A percentile compares a stretch with the other conserved stretches of the same genome.
These are phyloP conservation scores for Irpex sp. DNA, from an alignment of 1,284 basidiomycete genomes.

Conservation along the genomic window DNA sequence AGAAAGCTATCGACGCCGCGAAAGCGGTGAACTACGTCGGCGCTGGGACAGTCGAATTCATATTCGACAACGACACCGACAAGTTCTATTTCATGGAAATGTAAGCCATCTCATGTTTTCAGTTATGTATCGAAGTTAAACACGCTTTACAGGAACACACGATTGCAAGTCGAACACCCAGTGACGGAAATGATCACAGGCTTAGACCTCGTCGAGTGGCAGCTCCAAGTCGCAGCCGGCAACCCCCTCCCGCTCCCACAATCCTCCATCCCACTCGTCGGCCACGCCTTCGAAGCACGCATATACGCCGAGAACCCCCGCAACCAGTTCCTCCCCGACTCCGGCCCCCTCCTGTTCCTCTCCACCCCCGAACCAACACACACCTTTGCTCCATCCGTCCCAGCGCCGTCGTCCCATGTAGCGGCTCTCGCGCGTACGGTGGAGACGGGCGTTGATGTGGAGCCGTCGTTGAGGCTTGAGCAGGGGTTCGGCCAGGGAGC, in stretches of 20 bases:
- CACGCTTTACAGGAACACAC: slow-evolving; percentile 68
- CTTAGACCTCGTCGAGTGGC: slow-evolving; percentile 92
- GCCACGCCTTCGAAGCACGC: slow-evolving; percentile 94
- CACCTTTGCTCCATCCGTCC: slow-evolving; percentile 50
- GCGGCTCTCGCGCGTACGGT: slow-evolving; percentile 26
- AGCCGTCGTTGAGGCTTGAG: slow-evolving; percentile 80
- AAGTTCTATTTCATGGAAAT: slow-evolving; percentile 95
- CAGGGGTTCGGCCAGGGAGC: slow-evolving; percentile 86
- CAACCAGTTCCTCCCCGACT: slow-evolving; percentile 90
- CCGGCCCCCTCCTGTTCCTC: slow-evolving; percentile 78
- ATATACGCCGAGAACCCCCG: slow-evolving; percentile 97
- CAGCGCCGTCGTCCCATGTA: slow-evolving; percentile 21
- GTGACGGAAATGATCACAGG: slow-evolving; percentile 96
- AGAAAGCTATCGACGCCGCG: slow-evolving; percentile 89
- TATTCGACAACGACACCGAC: slow-evolving; percentile 84
- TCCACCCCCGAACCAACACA: slow-evolving; percentile 71
- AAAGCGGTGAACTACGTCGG: slow-evolving; percentile 89
- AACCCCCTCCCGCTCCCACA: slow-evolving; percentile 82
- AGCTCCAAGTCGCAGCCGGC: slow-evolving; percentile 84
- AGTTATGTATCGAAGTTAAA: background rate
- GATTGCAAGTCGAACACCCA: slow-evolving; percentile 92
- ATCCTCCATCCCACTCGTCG: slow-evolving; percentile 76
- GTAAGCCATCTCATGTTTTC: slow-evolving; percentile 37
- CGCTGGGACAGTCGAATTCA: slow-evolving; percentile 92
- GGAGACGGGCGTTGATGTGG: slow-evolving; percentile 35